A percentile compares a stretch with the other conserved stretches of the same genome.
These are phyloP conservation scores for Candida stauntonica DNA, from an alignment of 805 yeast genomes.

Conservation along the genomic window DNA sequence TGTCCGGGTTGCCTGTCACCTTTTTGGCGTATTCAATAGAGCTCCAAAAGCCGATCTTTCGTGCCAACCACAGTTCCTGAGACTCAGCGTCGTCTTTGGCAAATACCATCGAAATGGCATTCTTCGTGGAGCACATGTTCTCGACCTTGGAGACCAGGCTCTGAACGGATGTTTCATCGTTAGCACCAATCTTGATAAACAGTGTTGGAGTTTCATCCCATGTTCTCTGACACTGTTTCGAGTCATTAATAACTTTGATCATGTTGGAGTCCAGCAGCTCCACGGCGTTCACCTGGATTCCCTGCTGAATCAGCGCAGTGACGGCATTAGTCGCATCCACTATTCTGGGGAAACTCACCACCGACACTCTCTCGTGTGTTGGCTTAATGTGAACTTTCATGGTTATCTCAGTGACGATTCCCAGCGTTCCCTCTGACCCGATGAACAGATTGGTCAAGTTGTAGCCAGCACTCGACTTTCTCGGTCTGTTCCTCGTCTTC, in stretches of 20 bases:
- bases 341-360: constrained; percentile 65
- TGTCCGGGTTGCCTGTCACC: constrained; percentile 34
- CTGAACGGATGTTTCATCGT: constrained; percentile 33
- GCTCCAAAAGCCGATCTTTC: constrained; percentile 65
- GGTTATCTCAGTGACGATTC: constrained; percentile 73
- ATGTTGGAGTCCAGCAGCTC: constrained; percentile 68
- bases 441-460: constrained; percentile 64
- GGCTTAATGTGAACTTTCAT: constrained; percentile 66
- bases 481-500: constrained; percentile 67
- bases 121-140: constrained; percentile 44
- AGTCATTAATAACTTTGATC: constrained; percentile 57
- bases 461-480: constrained; percentile 66
- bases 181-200: constrained; percentile 58
- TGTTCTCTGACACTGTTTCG: constrained; percentile 45
- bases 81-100: constrained; percentile 56
- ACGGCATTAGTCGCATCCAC: constrained; percentile 69
- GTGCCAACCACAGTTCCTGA: constrained; percentile 64
- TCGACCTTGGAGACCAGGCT: constrained; percentile 43
- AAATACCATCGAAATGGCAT: constrained; percentile 49
- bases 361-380: constrained; percentile 54
- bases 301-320: constrained; percentile 51
- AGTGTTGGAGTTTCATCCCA: constrained; percentile 57
- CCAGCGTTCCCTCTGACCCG: constrained; percentile 77
- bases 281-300: constrained; percentile 64
- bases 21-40: constrained; percentile 58